Evolutionary conservation across 495 filamentous ascomycete species (phyloP), one percentile per base, ranked within the genome.

Genomic region (Hapsidospora chrysogenum): DNA sequence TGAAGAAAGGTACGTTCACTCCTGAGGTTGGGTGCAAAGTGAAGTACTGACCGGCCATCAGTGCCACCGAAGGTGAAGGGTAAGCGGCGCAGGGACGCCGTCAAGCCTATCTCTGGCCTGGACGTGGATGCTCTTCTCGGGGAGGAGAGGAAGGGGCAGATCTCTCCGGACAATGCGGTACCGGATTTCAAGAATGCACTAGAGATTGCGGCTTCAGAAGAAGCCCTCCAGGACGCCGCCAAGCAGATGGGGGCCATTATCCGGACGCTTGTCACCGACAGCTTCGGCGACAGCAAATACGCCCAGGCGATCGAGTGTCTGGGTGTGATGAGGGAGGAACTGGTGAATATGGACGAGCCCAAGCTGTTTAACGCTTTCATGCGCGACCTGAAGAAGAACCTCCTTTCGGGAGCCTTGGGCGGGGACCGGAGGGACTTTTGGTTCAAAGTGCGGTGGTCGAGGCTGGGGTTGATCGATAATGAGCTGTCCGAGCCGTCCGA

Each of bases 161-260:
- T 99, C 35, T 78, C 77, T 2, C 45, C 70, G 0, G 61, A 74
- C 17, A 96, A 99, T 45, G 73, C 85, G 3, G 80, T 99, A 30
- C 85, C 92, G 0, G 79, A 86, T 35, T 96, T 95, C 69, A 92
- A 85, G 47, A 83, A 87, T 55, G 69, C 72, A 15, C 62, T 96
- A 11, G 63, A 65, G 0, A 54, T 57, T 1, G 68, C 80, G 2
- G 17, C 21, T 8, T 36, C 33, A 6, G 70, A 74, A 10, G 72
- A 74, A 20, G 57, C 76, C 11, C 60, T 65, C 11, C 64, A 60
- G 3, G 72, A 76, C 31, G 79, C 82, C 0, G 70, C 70, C 3
- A 70, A 72, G 42, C 82, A 93, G 49, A 78, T 99, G 69, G 63
- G 61, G 15, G 47, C 41, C 3, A 78, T 93, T 29, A 70, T 89